phyloP scores from a whole-genome alignment of 2,329 filamentous ascomycete species.

The Talaromyces islandicus region DNA sequence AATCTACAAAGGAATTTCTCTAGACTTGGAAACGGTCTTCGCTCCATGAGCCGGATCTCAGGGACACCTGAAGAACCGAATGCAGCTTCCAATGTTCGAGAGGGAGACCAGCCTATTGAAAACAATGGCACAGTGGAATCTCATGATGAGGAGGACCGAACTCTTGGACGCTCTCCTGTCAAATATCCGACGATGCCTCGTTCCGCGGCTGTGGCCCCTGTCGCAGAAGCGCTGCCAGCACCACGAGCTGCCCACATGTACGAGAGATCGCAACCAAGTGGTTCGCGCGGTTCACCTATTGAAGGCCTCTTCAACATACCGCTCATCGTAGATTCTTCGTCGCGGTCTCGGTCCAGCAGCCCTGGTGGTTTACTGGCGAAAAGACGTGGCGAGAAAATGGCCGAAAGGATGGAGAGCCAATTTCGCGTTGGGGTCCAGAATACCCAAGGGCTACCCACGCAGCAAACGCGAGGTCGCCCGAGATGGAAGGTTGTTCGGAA shows the following conservation, averaged over 20 bases:
- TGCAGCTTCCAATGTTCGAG: background rate
- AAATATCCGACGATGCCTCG: constrained; percentile 18
- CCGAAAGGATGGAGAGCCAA: constrained; percentile 14
- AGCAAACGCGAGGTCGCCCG: background rate
- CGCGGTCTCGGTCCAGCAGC: constrained; percentile 10
- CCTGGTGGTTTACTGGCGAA: constrained; percentile 15
- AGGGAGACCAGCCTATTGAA: background rate
- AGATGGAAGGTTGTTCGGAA: background rate
- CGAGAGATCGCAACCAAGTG: constrained; percentile 10
- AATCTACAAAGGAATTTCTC: constrained; percentile 7
- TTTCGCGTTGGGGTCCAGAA: constrained; percentile 8
- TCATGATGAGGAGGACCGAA: background rate
- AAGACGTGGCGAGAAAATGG: constrained; percentile 16
- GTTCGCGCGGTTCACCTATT: background rate
- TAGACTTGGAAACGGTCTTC: constrained; percentile 11
- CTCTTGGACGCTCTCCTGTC: constrained; percentile 3
- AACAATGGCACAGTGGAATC: background rate
- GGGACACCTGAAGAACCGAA: background rate
- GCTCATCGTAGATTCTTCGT: background rate
- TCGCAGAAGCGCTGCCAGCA: constrained; percentile 25
- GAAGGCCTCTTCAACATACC: background rate
- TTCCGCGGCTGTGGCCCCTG: constrained; percentile 17
- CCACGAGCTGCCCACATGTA: constrained; percentile 26
- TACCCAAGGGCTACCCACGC: background rate
- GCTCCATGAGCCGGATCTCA: constrained; percentile 3